Base-by-base conservation (phyloP, 2,329 filamentous ascomycete species). In the Geosmithia putterillii region DNA sequence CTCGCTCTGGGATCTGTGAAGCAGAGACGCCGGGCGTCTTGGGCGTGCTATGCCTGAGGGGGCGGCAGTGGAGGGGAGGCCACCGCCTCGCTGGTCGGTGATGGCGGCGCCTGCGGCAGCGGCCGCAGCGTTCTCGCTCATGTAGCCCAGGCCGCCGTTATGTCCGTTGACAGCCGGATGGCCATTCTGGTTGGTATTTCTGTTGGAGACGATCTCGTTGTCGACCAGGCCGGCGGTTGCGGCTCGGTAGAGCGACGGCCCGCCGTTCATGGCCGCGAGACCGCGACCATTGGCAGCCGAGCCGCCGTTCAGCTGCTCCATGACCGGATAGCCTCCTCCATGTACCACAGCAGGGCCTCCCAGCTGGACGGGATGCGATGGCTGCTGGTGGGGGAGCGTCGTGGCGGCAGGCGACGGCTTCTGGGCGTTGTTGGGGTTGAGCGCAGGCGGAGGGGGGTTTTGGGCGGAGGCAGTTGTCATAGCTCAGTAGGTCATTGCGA, bases 1-100 rank as follows among this genome's bases (percentile, higher is more conserved):
- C 50, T 79, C 74, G 57, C 73, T 79, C 60, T 72, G 75, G 45
- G 75, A 76, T 43, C 75, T 67, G 42, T 70, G 53, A 17, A 79
- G 61, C n/a, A 63, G 61, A 21, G 73, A 72, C 51, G 54, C 48
- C 15, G 66, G 61, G 35, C 65, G 63, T 43, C 54, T 56, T 23
- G 60, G 51, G 46, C 57, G 61, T 40, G 63, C 59, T 12, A 58
- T 56, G 22, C 60, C 56, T 18, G 48, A 52, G 7, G 51, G 47
- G 18, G 55, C 55, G 38, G 17, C 17, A 12, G 51, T 43, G 32
- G 51, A 44, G 36, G 51, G 44, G 14, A 50, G 42, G 46, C 57
- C 59, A 49, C 63, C 61, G 38, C 67, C 62, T 73, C 7, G 64
- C 66, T 19, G 67, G 67, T 14, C 70, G 66, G 43, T 54, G 58